Conservation (phyloP, 495 filamentous ascomycete genomes). For the Aspergillus bridgeri region DNA sequence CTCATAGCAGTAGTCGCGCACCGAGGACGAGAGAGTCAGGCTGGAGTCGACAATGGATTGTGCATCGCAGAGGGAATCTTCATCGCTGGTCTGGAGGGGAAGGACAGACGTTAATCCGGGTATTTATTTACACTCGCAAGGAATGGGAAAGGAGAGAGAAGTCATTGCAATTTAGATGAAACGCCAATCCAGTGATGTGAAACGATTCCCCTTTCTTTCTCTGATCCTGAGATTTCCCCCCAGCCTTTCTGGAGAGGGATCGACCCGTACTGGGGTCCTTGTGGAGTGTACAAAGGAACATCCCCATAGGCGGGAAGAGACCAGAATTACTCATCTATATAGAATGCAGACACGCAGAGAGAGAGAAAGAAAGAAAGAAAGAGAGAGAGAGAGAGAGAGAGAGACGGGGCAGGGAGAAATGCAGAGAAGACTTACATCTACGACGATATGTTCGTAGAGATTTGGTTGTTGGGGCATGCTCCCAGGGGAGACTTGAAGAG, state of each 20-base stretch:
- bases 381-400: too few species aligned
- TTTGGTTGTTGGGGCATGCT: slow-evolving; percentile 36
- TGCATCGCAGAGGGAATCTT: slow-evolving; percentile 38
- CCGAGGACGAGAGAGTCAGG: slow-evolving; percentile 46
- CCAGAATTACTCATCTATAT: neutral
- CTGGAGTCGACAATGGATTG: slow-evolving; percentile 36
- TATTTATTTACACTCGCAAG: too few species aligned
- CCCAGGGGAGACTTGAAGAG: neutral
- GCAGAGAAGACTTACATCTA: slow-evolving; percentile 45
- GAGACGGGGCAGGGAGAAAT: too few species aligned
- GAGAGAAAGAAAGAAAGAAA: too few species aligned
- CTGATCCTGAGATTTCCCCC: neutral
- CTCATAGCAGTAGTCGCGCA: slow-evolving; percentile 49
- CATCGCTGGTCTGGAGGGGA: slow-evolving; percentile 37
- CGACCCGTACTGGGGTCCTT: neutral
- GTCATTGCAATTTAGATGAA: neutral
- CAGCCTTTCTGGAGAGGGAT: neutral
- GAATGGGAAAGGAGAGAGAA: neutral
- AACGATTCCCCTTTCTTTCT: neutral
- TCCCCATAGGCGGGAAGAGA: neutral
- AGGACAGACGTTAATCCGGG: too few species aligned
- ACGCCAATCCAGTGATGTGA: neutral
- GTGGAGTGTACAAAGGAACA: neutral
- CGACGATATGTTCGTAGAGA: slow-evolving; percentile 32
- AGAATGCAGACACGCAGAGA: neutral